A percentile compares a stretch with the other conserved stretches of the same genome.
Conservation (phyloP, 768 basidiomycete species). For the Lactarius evosmus region DNA sequence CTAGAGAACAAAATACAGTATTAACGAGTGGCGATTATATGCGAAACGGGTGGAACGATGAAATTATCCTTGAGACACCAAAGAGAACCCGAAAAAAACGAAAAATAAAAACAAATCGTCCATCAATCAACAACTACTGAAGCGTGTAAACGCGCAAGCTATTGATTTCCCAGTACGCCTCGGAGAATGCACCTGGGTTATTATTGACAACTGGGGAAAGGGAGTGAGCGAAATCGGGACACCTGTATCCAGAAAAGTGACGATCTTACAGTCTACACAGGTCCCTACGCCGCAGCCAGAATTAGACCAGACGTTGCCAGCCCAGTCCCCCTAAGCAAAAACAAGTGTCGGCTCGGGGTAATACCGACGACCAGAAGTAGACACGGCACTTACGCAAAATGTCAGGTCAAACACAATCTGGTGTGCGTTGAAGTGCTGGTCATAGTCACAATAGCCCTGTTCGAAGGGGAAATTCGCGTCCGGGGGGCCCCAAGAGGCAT, state of each 20-base stretch:
- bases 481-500: constrained; percentile 44
- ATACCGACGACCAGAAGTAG: too few relatives aligned
- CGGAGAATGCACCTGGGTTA: constrained; percentile 52
- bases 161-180: constrained; percentile 74
- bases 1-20: too few relatives aligned
- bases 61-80: too few relatives aligned
- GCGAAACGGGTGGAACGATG: too few relatives aligned
- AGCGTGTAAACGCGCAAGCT: constrained; percentile 52
- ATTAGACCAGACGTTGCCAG: constrained; percentile 9
- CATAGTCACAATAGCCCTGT: constrained; percentile 47
- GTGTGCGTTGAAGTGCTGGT: constrained; percentile 51
- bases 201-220: constrained; percentile 49
- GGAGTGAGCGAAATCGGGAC: neutral
- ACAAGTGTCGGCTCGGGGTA: too few relatives aligned
- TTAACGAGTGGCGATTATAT: too few relatives aligned
- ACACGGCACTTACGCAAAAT: constrained; percentile 47
- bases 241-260: neutral
- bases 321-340: constrained; percentile 24
- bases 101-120: too few relatives aligned
- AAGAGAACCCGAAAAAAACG: too few relatives aligned
- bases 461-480: constrained; percentile 48
- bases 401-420: constrained; percentile 56
- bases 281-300: constrained; percentile 39
- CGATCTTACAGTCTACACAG: constrained; percentile 49
- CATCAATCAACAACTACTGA: neutral